Conservation (phyloP, 1,284 basidiomycete species). For the Prillingera fragicola region DNA sequence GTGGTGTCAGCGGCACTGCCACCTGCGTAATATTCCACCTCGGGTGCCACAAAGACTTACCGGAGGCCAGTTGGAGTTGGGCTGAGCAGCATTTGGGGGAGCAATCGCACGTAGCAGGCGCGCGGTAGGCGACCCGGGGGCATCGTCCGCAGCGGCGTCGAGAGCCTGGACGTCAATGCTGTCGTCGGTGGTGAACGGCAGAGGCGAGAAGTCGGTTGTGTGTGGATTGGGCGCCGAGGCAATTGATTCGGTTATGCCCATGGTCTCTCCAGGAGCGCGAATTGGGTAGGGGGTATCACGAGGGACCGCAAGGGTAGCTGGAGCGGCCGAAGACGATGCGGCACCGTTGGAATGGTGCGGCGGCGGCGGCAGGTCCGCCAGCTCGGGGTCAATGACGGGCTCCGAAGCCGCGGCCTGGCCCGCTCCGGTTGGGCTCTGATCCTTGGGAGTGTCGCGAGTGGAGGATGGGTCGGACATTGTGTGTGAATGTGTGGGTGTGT, state of each 20-base stretch:
- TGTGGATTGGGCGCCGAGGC: constrained; percentile 39
- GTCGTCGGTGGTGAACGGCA: constrained; percentile 29
- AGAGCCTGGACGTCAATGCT: constrained; percentile 30
- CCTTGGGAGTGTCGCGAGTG: constrained; percentile 10
- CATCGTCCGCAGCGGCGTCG: constrained; percentile 23
- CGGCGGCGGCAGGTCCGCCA: constrained; percentile 31
- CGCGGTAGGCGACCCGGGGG: constrained; percentile 41
- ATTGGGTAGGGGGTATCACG: constrained; percentile 12
- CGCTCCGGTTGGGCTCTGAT: background rate
- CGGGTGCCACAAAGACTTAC: constrained; percentile 24
- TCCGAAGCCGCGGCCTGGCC: constrained; percentile 5
- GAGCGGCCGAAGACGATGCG: constrained; percentile 2
- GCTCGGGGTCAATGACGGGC: constrained; percentile 33
- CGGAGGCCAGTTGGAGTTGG: constrained; percentile 37
- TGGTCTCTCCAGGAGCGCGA: constrained; percentile 20
- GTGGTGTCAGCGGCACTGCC: constrained; percentile 18
- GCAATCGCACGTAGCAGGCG: constrained; percentile 41
- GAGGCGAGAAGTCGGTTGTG: constrained; percentile 35
- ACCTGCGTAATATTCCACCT: constrained; percentile 3
- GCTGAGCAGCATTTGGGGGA: constrained; percentile 38
- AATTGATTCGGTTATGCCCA: constrained; percentile 38
- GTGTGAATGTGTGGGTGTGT: no score
- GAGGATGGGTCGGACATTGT: constrained; percentile 9
- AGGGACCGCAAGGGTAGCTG: background rate
- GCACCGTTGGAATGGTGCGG: constrained; percentile 20